Percentiles rank a stretch among this genome's conserved stretches.
Evolutionary conservation across 306 rosid genomes (phyloP).

Genomic region (Nissolia schottii): DNA sequence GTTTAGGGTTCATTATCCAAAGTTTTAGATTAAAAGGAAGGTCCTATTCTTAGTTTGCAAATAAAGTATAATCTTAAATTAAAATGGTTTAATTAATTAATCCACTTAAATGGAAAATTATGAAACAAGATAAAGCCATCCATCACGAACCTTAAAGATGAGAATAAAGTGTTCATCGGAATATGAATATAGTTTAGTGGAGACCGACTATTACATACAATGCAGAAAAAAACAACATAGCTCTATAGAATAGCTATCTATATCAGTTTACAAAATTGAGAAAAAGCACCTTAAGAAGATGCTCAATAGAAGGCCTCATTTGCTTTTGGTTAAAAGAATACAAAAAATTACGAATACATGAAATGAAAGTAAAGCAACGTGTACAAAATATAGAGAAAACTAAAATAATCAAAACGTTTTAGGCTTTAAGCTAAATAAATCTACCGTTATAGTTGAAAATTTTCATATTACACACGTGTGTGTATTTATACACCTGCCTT

Average conservation of each 20-base stretch:
- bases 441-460: not conserved
- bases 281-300: conserved; percentile 16
- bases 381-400: not conserved
- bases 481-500: not conserved
- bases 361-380: conserved; percentile 9
- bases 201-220: not conserved
- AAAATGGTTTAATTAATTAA: not conserved
- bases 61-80: not conserved
- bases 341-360: not conserved
- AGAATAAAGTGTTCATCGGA: conserved; percentile 18
- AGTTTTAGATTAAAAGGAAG: not conserved
- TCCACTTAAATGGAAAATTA: not conserved
- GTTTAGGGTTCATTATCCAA: not conserved
- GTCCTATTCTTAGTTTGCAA: not conserved
- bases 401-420: not conserved
- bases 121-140: not conserved
- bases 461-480: not conserved
- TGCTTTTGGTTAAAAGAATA: not conserved
- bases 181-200: conserved; percentile 29
- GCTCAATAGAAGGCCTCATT: not conserved
- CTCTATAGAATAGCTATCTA: conserved; percentile 6
- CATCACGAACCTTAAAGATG: conserved; percentile 7
- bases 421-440: not conserved
- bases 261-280: conserved; percentile 1
- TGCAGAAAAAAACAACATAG: conserved; percentile 1